Evolutionary conservation across 768 basidiomycete genomes (phyloP), one percentile per base, ranked within the genome.

Genomic region (Neoboletus brunneissimus): DNA sequence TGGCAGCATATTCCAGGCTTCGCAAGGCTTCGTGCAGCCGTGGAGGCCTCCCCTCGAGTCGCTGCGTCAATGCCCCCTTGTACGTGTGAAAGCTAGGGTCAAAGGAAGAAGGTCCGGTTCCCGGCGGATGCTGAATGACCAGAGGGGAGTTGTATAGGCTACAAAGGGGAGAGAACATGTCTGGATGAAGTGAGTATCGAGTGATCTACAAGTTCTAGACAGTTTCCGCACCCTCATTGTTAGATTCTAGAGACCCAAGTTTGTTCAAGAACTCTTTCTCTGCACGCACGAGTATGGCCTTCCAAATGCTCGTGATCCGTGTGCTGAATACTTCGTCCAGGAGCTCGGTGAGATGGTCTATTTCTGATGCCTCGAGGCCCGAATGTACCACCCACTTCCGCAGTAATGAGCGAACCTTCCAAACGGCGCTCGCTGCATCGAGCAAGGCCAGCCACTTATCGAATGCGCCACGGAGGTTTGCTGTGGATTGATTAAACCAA

Each of bases 41-140:
- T 1, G 82, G 76, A 12, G 87, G 87, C 38, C 89, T 82, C 20
- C 85, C 84, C 22, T 78, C 62, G n/a, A 92, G 73, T 58, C 87
- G 88, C 43, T 79, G 80, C 53, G 78, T 83, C 35, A 94, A 65
- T 4, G 80, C 70, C n/a, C 72, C 61, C 60, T 81, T 83, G 65
- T 89, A 91, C 63, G 77, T 81, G 42, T 79, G 78, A 64, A 91
- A 86, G 2, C 82, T 74, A 18, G 73, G 68, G 55, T 81, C 75
- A 29, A 72, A 60, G 4, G 56, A 35, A 16, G 70, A 70, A 54
- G 70, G 65, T 44, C 72, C 76, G 43, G 69, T 59, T 48, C 70
- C 69, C 18, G 80, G 75, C 37, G 77, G 75, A 18, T 77, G 64
- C 4, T 79, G 70, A 11, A 83, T 80, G 54, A 82, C 73, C 7